Base-by-base conservation (phyloP, 768 basidiomycete genomes). In the Hemileccinum rubropunctum region DNA sequence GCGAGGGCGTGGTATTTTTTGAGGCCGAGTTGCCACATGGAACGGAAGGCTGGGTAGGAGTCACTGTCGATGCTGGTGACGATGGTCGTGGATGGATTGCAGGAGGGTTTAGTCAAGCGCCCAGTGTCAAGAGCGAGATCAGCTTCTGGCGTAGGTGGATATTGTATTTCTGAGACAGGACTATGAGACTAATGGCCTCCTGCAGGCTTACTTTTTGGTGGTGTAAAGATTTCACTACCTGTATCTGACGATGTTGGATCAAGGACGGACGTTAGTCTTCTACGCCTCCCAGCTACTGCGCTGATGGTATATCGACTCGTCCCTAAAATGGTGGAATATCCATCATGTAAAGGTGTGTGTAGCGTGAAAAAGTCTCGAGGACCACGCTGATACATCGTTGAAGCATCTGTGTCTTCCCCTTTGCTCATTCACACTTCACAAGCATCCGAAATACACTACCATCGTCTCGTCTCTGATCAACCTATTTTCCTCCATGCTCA, bases 1-100 rank as follows among this genome's bases (percentile, higher is more conserved):
- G 84, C 9, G 88, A 89, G 49, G 88, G 86, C 0, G 71, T 85
- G 2, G 83, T 83, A 4, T 67, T 84, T 21, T 88, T 79, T 58
- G 83, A 86, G 59, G 77, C 76, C 10, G 66, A 74, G 35, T 37
- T 84, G 15, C 57, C 66, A 2, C 26, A 7, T 36, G 59, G 33
- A 6, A 40, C 51, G 15, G 52, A 57, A 11, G 63, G 65, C 6
- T 81, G 77, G 75, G 63, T 91, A 6, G 85, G 76, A 2, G 70
- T 91, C 35, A 68, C 61, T 23, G 59, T 85, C 20, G 74, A 81
- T 12, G 69, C 72, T 35, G 65, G 71, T 43, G 76, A 72, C 9
- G 75, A 79, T 45, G 78, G 76, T 6, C 68, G 67, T 28, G 83
- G 86, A 14, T 88, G 84, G 86, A 69, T 88, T 15, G 67, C 76